These are phyloP conservation scores for Epichloe aotearoae DNA, from an alignment of 2,329 filamentous ascomycete genomes.

Conservation along the genomic window DNA sequence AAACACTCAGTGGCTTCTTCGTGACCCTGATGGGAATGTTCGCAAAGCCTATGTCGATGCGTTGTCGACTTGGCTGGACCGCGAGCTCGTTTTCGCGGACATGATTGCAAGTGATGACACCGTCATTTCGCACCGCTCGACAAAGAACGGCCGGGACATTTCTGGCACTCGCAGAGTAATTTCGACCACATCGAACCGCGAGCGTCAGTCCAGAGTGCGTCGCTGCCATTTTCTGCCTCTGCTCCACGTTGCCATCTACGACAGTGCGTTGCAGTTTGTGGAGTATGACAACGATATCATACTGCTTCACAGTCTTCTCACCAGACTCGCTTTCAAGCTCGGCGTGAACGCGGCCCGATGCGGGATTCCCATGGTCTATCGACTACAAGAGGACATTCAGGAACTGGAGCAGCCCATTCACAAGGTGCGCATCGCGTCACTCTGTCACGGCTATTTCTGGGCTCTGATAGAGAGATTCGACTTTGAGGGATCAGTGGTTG, in stretches of 20 bases:
- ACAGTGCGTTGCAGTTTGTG: slow-evolving; percentile 64
- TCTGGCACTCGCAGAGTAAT: slow-evolving; percentile 47
- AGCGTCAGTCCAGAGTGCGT: slow-evolving; percentile 35
- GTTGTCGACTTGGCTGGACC: slow-evolving; percentile 67
- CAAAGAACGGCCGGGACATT: slow-evolving; percentile 28
- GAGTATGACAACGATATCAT: slow-evolving; percentile 62
- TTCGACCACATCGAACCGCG: slow-evolving; percentile 51
- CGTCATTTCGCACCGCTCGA: slow-evolving; percentile 30
- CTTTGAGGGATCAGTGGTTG: slow-evolving; percentile 56
- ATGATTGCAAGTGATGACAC: slow-evolving; percentile 46
- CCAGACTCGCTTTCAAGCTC: slow-evolving; percentile 59
- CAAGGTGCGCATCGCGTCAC: slow-evolving; percentile 67
- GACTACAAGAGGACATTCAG: slow-evolving; percentile 73
- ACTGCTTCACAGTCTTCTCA: slow-evolving; percentile 63
- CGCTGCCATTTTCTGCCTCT: slow-evolving; percentile 67
- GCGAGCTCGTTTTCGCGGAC: slow-evolving; percentile 61
- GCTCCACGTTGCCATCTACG: slow-evolving; percentile 79
- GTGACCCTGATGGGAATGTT: slow-evolving; percentile 65
- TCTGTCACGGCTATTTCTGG: slow-evolving; percentile 87
- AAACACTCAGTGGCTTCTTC: slow-evolving; percentile 85
- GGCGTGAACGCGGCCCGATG: slow-evolving; percentile 71
- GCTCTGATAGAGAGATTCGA: slow-evolving; percentile 63
- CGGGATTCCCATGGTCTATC: slow-evolving; percentile 78
- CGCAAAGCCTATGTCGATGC: slow-evolving; percentile 78
- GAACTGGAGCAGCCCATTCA: slow-evolving; percentile 50